Percentiles rank a stretch among this genome's conserved stretches.
phyloP scores from a whole-genome alignment of 257 asterid genomes.

The Solanum appendiculatum region DNA sequence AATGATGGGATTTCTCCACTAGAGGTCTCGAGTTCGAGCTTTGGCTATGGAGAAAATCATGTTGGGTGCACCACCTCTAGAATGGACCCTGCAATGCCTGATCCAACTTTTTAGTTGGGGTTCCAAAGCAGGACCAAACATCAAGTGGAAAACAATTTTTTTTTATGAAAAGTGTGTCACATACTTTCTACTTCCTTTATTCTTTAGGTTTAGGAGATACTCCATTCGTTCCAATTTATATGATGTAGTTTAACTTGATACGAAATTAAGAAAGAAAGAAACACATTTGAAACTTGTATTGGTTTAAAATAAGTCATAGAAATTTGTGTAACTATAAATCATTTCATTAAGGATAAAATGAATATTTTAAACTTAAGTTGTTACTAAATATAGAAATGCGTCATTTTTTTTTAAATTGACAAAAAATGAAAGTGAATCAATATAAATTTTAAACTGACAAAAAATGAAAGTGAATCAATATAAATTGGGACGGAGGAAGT shows the following conservation, averaged over 20 bases:
- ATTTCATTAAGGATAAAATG: not conserved
- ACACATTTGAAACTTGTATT: too few relatives aligned
- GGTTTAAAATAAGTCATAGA: too few relatives aligned
- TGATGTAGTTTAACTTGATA: not conserved
- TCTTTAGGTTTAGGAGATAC: not conserved
- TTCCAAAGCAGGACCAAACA: not conserved
- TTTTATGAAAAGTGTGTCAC: not conserved
- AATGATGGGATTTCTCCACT: too few relatives aligned
- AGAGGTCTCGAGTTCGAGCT: fast-evolving
- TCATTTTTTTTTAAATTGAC: too few relatives aligned
- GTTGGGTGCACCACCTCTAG: fast-evolving
- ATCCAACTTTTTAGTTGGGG: not conserved
- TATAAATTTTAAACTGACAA: too few relatives aligned
- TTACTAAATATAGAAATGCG: too few relatives aligned
- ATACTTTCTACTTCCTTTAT: not conserved
- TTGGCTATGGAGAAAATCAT: too few relatives aligned
- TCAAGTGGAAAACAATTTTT: not conserved
- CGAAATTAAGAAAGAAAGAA: too few relatives aligned
- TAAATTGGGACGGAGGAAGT: not conserved
- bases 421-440: not conserved
- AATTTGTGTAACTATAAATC: not conserved
- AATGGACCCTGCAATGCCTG: fast-evolving
- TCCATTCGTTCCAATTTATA: too few relatives aligned
- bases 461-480: too few relatives aligned
- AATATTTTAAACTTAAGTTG: too few relatives aligned